Evolutionary conservation across 345 rosid species (phyloP), one percentile per base, ranked within the genome.

Genomic region (Durio zibethinus): DNA sequence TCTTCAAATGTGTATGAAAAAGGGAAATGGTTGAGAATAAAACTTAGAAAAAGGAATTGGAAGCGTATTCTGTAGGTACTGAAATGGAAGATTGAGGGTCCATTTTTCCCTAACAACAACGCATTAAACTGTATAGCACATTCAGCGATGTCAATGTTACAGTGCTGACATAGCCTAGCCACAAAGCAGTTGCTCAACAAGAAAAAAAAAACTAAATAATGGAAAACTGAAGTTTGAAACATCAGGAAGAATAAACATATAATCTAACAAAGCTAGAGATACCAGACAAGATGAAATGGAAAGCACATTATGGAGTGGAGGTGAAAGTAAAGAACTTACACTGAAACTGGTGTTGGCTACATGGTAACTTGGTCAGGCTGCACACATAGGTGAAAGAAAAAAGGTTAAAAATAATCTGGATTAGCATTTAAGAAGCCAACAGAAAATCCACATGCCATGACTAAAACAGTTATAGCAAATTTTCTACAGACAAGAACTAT

Each of bases 331-430:
- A 73, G 45, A 78, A 87, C 99, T 93, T 84, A 95, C 99, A 88
- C 90, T 63, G 96, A 88, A 80, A 92, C 86, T 20, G 99, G 99
- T 80, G 88, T 84, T 38, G 96, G 88, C 83, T 92, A 95, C 76
- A 80, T 71, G 11, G 91, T 81, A 56, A 85, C 93, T 82, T 89
- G 88, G 67, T 88, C 88, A 62, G 87, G 83, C 99, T 95, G 97
- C 91, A 88, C 33, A 82, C 15, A 27, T n/a, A 43, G 78, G 83
- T 59, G 71, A 76, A 78, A 73, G 38, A 76, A 57, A 33, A 29
- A 82, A 79, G 20, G 27, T 72, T 68, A 69, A 23, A 20, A 78
- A 76, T 61, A 33, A 83, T 75, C 35, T 77, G 38, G 43, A 40
- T 35, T 29, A 78, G 4, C 48, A 20, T 43, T 48, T 42, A 54